These are phyloP conservation scores for Neonectria punicea DNA, from an alignment of 2,329 filamentous ascomycete species.

Conservation along the genomic window DNA sequence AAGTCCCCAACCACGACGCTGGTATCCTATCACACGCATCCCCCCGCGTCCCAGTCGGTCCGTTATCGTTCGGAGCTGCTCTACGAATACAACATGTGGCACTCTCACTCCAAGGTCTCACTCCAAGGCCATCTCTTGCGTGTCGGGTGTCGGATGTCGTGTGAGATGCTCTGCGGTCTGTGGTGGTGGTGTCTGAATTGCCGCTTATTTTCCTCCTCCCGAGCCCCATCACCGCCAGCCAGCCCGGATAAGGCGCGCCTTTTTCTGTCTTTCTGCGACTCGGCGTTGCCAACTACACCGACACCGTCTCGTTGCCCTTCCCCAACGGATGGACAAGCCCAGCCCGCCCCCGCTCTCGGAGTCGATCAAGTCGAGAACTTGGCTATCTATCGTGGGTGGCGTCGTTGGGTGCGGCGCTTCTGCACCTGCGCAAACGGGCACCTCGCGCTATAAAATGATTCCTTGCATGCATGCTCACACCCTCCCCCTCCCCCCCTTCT, in stretches of 20 bases:
- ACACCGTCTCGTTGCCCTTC: conserved; percentile 2
- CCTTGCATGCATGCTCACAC: background rate
- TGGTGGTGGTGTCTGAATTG: background rate
- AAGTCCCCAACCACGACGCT: conserved; percentile 38
- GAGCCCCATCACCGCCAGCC: background rate
- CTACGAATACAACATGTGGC: background rate
- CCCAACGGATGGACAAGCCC: conserved; percentile 2
- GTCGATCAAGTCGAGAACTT: conserved; percentile 15
- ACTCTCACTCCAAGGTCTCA: background rate
- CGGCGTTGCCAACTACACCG: conserved; percentile 17
- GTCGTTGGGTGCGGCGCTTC: conserved; percentile 16
- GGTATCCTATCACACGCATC: conserved; percentile 45
- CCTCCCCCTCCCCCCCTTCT: background rate
- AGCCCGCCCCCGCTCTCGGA: conserved; percentile 6
- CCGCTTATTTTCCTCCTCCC: background rate
- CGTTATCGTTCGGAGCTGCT: conserved; percentile 34
- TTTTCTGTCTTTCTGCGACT: conserved; percentile 4
- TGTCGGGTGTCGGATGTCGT: background rate
- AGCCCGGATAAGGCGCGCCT: conserved; percentile 9
- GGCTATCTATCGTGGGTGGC: conserved; percentile 15
- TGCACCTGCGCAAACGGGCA: conserved; percentile 4
- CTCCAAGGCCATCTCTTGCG: background rate
- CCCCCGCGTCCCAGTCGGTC: conserved; percentile 42
- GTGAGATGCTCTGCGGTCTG: background rate
- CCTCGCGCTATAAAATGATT: conserved; percentile 22